Percentiles rank a stretch among this genome's conserved stretches.
Conservation (phyloP, 2,329 filamentous ascomycete genomes). For the Pestalotiopsis sp. region DNA sequence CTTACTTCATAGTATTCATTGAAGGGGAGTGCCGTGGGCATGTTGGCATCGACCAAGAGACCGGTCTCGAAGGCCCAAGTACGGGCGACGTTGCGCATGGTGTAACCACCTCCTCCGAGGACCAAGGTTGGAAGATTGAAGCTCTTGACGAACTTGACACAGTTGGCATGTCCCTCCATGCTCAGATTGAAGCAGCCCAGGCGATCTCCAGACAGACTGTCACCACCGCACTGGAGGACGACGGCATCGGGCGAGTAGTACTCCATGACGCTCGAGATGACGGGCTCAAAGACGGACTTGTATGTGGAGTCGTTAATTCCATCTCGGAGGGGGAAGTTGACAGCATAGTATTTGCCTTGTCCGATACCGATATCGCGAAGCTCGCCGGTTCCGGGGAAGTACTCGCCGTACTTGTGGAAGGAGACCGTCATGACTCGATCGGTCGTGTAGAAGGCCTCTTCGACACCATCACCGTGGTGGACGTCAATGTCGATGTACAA, state of each 20-base stretch:
- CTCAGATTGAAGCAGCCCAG: constrained; percentile 97
- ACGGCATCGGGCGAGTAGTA: constrained; percentile 90
- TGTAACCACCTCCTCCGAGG: constrained; percentile 94
- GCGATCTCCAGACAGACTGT: constrained; percentile 91
- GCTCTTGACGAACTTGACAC: constrained; percentile 87
- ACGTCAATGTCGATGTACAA: constrained; percentile 97
- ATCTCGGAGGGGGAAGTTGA: constrained; percentile 90
- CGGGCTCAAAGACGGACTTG: constrained; percentile 87
- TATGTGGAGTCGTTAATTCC: constrained; percentile 91
- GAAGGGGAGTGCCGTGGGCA: constrained; percentile 84
- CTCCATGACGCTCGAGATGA: constrained; percentile 83
- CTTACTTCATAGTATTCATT: constrained; percentile 89
- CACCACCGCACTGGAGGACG: constrained; percentile 93
- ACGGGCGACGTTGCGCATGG: constrained; percentile 93
- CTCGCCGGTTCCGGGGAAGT: constrained; percentile 91
- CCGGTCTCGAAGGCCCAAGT: constrained; percentile 98
- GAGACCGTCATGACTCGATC: constrained; percentile 92
- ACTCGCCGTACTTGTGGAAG: constrained; percentile 96
- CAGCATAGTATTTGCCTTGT: constrained; percentile 83
- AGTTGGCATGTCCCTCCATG: constrained; percentile 94
- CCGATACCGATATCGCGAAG: constrained; percentile 86
- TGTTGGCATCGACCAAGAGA: constrained; percentile 79
- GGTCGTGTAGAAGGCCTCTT: constrained; percentile 91
- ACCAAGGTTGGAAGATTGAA: constrained; percentile 87
- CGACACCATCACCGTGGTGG: constrained; percentile 90